Conservation (phyloP, 2,329 filamentous ascomycete species). For the Sporothrix curviconia region DNA sequence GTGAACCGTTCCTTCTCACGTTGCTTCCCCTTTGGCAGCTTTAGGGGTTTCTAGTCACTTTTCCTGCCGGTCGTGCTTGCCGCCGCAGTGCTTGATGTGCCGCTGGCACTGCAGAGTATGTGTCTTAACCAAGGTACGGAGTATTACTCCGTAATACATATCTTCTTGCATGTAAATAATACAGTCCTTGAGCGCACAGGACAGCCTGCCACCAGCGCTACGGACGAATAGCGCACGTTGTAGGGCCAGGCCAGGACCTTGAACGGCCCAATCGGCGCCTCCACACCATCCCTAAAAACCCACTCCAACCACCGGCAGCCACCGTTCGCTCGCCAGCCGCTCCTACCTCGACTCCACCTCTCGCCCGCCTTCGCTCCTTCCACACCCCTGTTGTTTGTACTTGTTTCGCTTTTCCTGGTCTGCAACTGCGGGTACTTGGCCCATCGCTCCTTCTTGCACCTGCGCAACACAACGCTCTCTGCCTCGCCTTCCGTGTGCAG, state of each 20-base stretch:
- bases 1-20: neutral
- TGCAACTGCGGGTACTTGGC: neutral
- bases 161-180: no score
- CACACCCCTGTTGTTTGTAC: slow-evolving; percentile 4
- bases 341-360: slow-evolving; percentile 9
- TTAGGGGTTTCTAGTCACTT: neutral
- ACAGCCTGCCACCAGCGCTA: neutral
- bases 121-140: no score
- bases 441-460: neutral
- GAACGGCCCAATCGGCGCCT: slow-evolving; percentile 5
- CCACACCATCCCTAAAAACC: neutral
- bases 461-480: neutral
- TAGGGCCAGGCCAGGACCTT: neutral
- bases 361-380: neutral
- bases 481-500: neutral
- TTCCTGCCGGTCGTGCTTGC: neutral
- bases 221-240: neutral
- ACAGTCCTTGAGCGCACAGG: neutral
- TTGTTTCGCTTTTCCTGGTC: slow-evolving; percentile 5
- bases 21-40: neutral
- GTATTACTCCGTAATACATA: no score
- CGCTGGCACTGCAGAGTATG: neutral
- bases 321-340: slow-evolving; percentile 9
- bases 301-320: slow-evolving; percentile 9
- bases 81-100: neutral